A percentile compares a stretch with the other conserved stretches of the same genome.
phyloP scores from a whole-genome alignment of 352 stramenopile species.

The Thraustochytrium striatum region DNA sequence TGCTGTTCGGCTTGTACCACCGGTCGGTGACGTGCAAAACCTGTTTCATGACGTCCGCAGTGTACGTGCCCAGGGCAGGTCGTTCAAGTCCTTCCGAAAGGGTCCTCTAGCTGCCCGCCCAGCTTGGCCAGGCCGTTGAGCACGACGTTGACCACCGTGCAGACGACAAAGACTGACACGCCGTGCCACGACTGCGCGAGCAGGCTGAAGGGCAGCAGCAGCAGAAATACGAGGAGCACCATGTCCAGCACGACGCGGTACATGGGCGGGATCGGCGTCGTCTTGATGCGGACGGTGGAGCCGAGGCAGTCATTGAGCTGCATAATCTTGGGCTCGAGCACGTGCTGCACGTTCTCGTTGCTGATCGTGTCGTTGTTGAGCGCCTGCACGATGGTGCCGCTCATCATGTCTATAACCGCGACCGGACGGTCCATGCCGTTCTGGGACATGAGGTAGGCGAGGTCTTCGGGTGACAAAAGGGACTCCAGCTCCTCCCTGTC shows the following conservation, averaged over 20 bases:
- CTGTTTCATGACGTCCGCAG: conserved; percentile 6
- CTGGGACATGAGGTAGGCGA: conserved; percentile 19
- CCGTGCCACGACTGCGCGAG: neutral
- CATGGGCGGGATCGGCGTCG: conserved; percentile 19
- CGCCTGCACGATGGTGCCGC: neutral
- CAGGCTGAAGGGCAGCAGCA: neutral
- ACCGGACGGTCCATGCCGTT: neutral
- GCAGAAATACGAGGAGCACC: conserved; percentile 10
- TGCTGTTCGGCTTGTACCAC: conserved; percentile 28
- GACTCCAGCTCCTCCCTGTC: conserved; percentile 13
- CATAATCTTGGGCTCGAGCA: conserved; percentile 34
- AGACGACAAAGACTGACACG: neutral
- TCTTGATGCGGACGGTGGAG: conserved; percentile 11
- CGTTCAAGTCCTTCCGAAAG: conserved; percentile 35
- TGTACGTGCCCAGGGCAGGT: conserved; percentile 32
- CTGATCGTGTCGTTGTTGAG: conserved; percentile 18
- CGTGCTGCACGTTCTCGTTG: neutral
- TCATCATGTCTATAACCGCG: conserved; percentile 31
- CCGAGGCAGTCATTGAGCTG: conserved; percentile 35
- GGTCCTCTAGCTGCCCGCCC: conserved; percentile 15
- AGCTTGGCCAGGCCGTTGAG: conserved; percentile 41
- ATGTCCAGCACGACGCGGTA: conserved; percentile 31
- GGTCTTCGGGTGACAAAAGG: neutral
- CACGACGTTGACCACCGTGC: conserved; percentile 37
- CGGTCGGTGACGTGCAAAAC: conserved; percentile 33